phyloP scores from a whole-genome alignment of 2,329 filamentous ascomycete genomes.

The Aureobasidium sp. region DNA sequence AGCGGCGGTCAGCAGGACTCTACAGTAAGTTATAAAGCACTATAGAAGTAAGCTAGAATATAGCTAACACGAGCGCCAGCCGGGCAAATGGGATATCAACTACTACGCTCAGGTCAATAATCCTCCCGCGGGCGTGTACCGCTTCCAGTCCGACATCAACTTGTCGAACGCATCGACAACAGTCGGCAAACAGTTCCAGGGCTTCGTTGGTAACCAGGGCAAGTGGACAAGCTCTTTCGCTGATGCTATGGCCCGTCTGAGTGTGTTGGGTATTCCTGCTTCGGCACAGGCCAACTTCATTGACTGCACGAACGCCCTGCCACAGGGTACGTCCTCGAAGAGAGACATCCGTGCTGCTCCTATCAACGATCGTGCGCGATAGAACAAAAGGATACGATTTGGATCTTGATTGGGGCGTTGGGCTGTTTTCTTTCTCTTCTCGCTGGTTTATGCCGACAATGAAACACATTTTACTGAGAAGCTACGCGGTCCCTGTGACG shows the following conservation, averaged over 20 bases:
- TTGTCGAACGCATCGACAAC: slow-evolving; percentile 19
- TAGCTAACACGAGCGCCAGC: slow-evolving; percentile 17
- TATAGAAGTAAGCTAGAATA: no score
- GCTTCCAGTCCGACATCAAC: slow-evolving; percentile 26
- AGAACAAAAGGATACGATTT: no score
- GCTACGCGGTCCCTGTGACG: no score
- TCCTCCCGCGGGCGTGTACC: slow-evolving; percentile 17
- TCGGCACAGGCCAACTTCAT: slow-evolving; percentile 11
- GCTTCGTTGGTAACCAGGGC: slow-evolving; percentile 25
- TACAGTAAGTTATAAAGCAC: slow-evolving; percentile 20
- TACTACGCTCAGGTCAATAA: slow-evolving; percentile 35
- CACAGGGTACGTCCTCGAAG: neutral
- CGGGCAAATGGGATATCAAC: slow-evolving; percentile 39
- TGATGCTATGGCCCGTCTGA: slow-evolving; percentile 17
- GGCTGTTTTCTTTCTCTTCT: neutral
- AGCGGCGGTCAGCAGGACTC: slow-evolving; percentile 36
- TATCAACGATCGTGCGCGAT: slow-evolving; percentile 1
- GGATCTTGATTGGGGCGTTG: neutral
- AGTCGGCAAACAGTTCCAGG: slow-evolving; percentile 27
- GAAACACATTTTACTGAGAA: neutral
- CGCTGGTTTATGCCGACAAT: neutral
- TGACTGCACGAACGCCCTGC: slow-evolving; percentile 15
- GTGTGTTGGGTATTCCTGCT: slow-evolving; percentile 17
- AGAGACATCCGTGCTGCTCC: slow-evolving; percentile 6
- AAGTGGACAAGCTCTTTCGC: slow-evolving; percentile 21